Conservation (phyloP, 805 yeast species). For the Candida ipomoeae region DNA sequence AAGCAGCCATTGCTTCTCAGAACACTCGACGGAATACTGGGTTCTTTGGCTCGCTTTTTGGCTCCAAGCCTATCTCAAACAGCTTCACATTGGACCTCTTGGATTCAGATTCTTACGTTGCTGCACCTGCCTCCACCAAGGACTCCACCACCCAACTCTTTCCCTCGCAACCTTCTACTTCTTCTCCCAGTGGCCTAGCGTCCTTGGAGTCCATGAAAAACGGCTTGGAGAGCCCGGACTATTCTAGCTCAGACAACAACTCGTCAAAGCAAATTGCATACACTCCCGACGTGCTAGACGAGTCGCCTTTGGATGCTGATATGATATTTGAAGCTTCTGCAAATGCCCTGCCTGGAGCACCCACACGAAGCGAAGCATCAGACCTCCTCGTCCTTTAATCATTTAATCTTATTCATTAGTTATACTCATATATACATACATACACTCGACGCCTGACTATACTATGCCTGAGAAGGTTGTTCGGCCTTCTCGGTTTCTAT, state of each 20-base stretch:
- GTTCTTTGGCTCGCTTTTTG: slow-evolving; percentile 32
- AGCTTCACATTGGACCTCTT: slow-evolving; percentile 12
- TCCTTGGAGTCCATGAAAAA: background rate
- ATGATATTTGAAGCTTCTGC: background rate
- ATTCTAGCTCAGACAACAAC: background rate
- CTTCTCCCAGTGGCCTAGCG: background rate
- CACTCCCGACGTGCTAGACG: background rate
- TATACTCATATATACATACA: too few relatives aligned
- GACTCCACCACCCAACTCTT: background rate
- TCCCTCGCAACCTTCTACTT: background rate
- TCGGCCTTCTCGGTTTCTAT: slow-evolving; percentile 44
- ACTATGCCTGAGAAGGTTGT: background rate
- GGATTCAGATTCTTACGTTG: background rate
- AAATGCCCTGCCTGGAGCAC: background rate
- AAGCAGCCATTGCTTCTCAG: slow-evolving; percentile 25
- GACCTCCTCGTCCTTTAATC: background rate
- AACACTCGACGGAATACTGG: slow-evolving; percentile 20
- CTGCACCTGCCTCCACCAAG: background rate
- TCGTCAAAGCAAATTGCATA: background rate
- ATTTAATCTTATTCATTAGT: too few relatives aligned
- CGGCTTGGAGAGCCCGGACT: background rate
- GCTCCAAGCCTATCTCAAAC: slow-evolving; percentile 13
- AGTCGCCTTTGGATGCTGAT: background rate
- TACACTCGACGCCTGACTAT: background rate
- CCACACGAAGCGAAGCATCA: background rate